Base-by-base conservation (phyloP, 2,329 filamentous ascomycete genomes). In the Plenodomus lindquistii region DNA sequence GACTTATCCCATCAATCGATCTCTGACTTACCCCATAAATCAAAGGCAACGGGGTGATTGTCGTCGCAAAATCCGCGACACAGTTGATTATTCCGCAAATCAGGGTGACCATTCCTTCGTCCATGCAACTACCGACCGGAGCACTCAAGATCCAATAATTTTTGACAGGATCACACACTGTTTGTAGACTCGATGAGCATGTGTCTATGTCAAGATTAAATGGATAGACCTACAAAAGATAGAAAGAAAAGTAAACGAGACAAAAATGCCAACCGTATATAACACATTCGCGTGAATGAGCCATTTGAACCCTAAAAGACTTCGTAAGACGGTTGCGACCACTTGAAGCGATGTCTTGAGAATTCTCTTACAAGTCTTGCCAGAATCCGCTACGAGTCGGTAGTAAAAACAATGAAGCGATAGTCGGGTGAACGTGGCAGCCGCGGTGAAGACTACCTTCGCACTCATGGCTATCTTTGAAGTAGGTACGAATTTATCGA, bases 321-420 rank as follows among this genome's bases (percentile, higher is more conserved):
- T 15, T 20, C 21, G 29, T 22, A 19, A 24, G 2, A 8, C 13
- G 44, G 15, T n/a, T n/a, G n/a, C n/a, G n/a, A n/a, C n/a, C n/a
- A n/a, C n/a, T n/a, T n/a, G n/a, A n/a, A n/a, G n/a, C n/a, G 15
- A 31, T 4, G 11, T 15, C 27, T 8, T 9, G 20, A 9, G 13
- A 11, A n/a, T 11, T 3, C 2, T 37, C 50, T 41, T 35, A 52
- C 50, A 19, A 18, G 29, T 57, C 40, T 67, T 69, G 1, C 67
- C 68, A n/a, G 69, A 71, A 50, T 78, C 74, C 9, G 67, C 49
- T 7, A 77, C 64, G 9, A 78, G 62, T 11, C 77, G 70, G 43
- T 77, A 77, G 53, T 78, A 79, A 56, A 78, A 77, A 54, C 65
- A 73, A 27, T 77, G 71, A 8, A 79, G 61, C 0, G 74, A 77